Conservation (phyloP, 257 asterid species). For the Thymus quinquecostatus region DNA sequence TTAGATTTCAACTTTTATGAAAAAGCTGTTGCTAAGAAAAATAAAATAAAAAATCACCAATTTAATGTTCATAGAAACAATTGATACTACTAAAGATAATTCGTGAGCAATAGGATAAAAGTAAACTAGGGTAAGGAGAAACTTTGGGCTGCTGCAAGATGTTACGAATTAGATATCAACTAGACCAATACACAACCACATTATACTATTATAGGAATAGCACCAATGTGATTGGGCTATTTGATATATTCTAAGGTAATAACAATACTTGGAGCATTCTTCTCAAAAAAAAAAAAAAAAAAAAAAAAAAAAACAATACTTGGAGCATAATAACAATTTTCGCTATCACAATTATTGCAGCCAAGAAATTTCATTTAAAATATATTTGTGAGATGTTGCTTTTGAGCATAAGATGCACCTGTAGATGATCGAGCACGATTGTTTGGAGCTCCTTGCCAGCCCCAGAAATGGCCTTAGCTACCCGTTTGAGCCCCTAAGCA, state of each 20-base stretch:
- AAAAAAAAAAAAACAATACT: no score
- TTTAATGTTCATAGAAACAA: slow-evolving; percentile 23
- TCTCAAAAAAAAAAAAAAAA: no score
- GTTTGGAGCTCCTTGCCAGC: slow-evolving; percentile 94
- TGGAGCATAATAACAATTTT: slow-evolving; percentile 19
- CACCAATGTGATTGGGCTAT: slow-evolving; percentile 10
- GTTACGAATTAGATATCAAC: slow-evolving; percentile 7
- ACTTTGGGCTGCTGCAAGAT: slow-evolving; percentile 3
- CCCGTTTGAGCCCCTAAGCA: slow-evolving; percentile 82
- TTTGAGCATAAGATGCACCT: slow-evolving; percentile 49
- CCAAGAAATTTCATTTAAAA: slow-evolving; percentile 8
- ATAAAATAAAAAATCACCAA: slow-evolving; percentile 9
- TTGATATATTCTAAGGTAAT: neutral
- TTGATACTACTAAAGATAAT: neutral
- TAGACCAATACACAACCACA: slow-evolving; percentile 15
- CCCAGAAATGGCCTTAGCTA: slow-evolving; percentile 74
- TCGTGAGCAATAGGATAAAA: neutral
- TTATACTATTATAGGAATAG: slow-evolving; percentile 6
- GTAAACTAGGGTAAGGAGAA: slow-evolving; percentile 15
- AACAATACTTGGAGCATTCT: slow-evolving; percentile 20
- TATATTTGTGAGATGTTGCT: slow-evolving; percentile 16
- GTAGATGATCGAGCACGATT: slow-evolving; percentile 79
- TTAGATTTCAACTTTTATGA: slow-evolving; percentile 33
- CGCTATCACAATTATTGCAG: slow-evolving; percentile 6
- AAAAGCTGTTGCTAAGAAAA: neutral